Percentiles rank a stretch among this genome's conserved stretches.
phyloP scores from a whole-genome alignment of 805 yeast genomes.

The Suhomyces xylopsoci region DNA sequence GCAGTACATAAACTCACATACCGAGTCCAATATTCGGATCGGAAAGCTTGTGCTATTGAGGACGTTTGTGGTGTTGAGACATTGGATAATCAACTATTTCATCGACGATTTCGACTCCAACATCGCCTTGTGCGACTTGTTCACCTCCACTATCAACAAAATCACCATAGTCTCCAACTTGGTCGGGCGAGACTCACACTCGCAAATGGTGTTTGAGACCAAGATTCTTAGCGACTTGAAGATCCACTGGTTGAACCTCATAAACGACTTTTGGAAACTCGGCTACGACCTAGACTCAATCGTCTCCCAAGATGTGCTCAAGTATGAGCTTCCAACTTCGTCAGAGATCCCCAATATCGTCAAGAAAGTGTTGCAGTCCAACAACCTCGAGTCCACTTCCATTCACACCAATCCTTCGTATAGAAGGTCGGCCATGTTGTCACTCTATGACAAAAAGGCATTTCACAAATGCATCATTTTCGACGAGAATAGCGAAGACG shows the following conservation, averaged over 20 bases:
- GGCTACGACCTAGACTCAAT: constrained; percentile 19
- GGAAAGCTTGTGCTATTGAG: constrained; percentile 73
- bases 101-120: constrained; percentile 63
- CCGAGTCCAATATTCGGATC: constrained; percentile 27
- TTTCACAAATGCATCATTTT: constrained; percentile 34
- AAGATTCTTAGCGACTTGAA: constrained; percentile 40
- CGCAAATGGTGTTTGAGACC: constrained; percentile 29
- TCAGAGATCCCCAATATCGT: constrained; percentile 18
- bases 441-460: constrained; percentile 37
- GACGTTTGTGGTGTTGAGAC: constrained; percentile 82
- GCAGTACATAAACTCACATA: constrained; percentile 33
- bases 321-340: constrained; percentile 24
- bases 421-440: constrained; percentile 44
- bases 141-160: constrained; percentile 50
- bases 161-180: constrained; percentile 30
- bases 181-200: constrained; percentile 10
- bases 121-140: constrained; percentile 30
- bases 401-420: constrained; percentile 44
- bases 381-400: constrained; percentile 30
- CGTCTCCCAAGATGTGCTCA: constrained; percentile 12
- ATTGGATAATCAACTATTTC: constrained; percentile 87
- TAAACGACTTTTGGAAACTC: constrained; percentile 31
- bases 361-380: constrained; percentile 27
- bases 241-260: constrained; percentile 36
- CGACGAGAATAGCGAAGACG: constrained; percentile 25